Base-by-base conservation (phyloP, 495 filamentous ascomycete species). In the Neurospora cerealis region DNA sequence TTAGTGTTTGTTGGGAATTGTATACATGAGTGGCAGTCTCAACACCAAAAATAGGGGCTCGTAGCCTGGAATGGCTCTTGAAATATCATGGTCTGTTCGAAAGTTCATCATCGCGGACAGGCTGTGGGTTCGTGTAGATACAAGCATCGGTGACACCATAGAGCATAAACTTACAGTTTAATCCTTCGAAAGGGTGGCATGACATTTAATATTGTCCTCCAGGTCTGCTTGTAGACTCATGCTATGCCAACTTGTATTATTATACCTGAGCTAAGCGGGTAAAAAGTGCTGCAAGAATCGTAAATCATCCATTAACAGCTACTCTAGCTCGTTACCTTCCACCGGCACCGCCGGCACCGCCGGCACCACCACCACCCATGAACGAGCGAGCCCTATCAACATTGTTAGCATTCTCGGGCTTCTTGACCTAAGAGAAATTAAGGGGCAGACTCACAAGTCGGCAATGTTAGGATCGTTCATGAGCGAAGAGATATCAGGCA, bases 391-490 rank as follows among this genome's bases (percentile, higher is more conserved):
- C 93, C 91, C 91, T 93, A 54, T 73, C 39, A 78, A 74, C 70
- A 0, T 76, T 15, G 62, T 69, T 44, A 74, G 46, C 39, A 24
- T 10, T 32, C 0, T 62, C 5, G 41, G 44, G 5, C 32, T 19
- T 40, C 34, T 21, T 19, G 13, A 34, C 17, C 21, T 15, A 1
- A 17, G 34, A 0, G 5, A 19, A 40, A 37, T 19, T 19, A 38
- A 40, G 19, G 42, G 24, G 5, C 1, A 15, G 37, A 88, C 93
- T 92, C 85, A 97, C 95, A 98, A 93, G 60, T 98, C 94, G 11
- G 93, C 93, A 83, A 99, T 89, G 80, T 79, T 92, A 19, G 96
- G 95, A 83, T 99, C 95, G 73, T 87, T 89, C 96, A 99, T 96
- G 82, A 99, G 80, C 48, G 85, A 85, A 9, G 87, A 83, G 42